Percentiles rank a stretch among this genome's conserved stretches.
phyloP scores from a whole-genome alignment of 2,329 filamentous ascomycete species.

The Blastomyces percursus region DNA sequence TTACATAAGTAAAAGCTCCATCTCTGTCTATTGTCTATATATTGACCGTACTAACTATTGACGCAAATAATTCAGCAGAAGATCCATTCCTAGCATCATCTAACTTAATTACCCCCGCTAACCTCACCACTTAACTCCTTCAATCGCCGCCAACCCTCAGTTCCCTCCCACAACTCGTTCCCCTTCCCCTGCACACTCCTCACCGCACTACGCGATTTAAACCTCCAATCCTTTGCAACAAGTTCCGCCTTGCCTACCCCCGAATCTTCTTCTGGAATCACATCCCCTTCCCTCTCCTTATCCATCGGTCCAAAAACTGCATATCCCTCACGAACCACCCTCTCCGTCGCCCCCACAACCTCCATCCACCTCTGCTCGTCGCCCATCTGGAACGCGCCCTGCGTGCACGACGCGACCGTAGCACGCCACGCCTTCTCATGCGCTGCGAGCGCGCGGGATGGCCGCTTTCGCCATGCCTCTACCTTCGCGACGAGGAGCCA shows the following conservation, averaged over 20 bases:
- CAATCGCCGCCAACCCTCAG: conserved; percentile 29
- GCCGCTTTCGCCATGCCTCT: conserved; percentile 61
- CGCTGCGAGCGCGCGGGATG: conserved; percentile 62
- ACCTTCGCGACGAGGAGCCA: conserved; percentile 66
- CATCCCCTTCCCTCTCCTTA: conserved; percentile 41
- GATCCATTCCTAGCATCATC: background rate
- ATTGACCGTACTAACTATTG: background rate
- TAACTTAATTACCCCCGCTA: conserved; percentile 15
- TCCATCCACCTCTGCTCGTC: conserved; percentile 56
- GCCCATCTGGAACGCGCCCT: conserved; percentile 40
- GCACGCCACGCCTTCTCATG: conserved; percentile 86
- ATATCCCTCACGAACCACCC: conserved; percentile 64
- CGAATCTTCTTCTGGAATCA: conserved; percentile 24
- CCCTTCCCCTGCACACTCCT: conserved; percentile 73
- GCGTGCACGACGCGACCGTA: conserved; percentile 39
- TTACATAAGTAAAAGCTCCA: background rate
- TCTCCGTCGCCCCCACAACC: conserved; percentile 67
- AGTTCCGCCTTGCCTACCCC: conserved; percentile 40
- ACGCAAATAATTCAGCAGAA: background rate
- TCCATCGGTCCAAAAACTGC: conserved; percentile 62
- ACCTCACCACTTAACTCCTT: conserved; percentile 32
- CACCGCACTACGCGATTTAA: conserved; percentile 76
- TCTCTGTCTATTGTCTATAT: background rate
- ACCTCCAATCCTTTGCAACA: conserved; percentile 73
- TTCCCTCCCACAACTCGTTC: conserved; percentile 73